These are phyloP conservation scores for Ustilago vetiveriae DNA, from an alignment of 1,284 basidiomycete genomes.

Conservation along the genomic window DNA sequence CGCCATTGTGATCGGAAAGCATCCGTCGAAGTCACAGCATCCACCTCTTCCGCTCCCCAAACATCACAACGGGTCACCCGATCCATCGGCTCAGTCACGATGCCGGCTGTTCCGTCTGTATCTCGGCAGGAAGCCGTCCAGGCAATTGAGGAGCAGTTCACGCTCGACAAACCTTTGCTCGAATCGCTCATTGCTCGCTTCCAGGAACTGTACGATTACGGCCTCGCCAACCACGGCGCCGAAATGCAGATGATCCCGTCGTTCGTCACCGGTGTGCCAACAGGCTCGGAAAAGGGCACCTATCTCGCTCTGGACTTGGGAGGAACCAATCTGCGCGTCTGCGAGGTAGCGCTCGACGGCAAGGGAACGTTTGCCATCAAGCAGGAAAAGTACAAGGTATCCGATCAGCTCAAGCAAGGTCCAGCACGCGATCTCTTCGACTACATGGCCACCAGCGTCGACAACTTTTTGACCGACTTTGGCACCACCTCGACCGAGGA, in stretches of 20 bases:
- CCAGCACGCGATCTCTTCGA: conserved; percentile 68
- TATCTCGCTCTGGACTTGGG: conserved; percentile 64
- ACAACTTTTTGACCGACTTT: conserved; percentile 85
- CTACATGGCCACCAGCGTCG: conserved; percentile 95
- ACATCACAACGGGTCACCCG: no score
- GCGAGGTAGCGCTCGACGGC: conserved; percentile 88
- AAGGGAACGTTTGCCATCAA: conserved; percentile 85
- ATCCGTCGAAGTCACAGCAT: no score
- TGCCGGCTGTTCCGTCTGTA: conserved; percentile 48
- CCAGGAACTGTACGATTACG: conserved; percentile 52
- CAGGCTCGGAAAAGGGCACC: conserved; percentile 60
- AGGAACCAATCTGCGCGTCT: conserved; percentile 75
- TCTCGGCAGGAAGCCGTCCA: conserved; percentile 44
- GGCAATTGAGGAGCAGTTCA: conserved; percentile 46
- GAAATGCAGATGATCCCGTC: conserved; percentile 65
- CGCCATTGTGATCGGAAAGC: no score
- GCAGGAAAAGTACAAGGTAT: conserved; percentile 65
- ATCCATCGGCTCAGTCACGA: conserved; percentile 11
- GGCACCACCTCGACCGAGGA: conserved; percentile 66
- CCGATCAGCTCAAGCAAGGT: conserved; percentile 61
- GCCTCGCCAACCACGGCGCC: conserved; percentile 53
- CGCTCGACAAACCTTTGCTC: conserved; percentile 45
- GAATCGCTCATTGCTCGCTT: conserved; percentile 50
- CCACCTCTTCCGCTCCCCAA: no score
- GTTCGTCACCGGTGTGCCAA: conserved; percentile 61